These are phyloP conservation scores for Corylus avellana DNA, from an alignment of 306 rosid genomes.

Conservation along the genomic window DNA sequence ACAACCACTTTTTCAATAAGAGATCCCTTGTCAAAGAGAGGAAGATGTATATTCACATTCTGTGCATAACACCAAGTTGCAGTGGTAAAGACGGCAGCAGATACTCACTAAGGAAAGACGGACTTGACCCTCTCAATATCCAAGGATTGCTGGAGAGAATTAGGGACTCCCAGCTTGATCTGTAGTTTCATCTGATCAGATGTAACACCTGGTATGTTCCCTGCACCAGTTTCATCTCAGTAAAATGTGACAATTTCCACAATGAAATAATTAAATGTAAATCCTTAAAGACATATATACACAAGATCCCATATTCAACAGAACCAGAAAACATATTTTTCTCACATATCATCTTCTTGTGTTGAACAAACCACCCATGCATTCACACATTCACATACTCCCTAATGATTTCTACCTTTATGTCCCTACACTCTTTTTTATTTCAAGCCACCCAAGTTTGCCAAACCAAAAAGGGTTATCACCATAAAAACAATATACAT, in stretches of 20 bases:
- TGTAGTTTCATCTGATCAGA: slow-evolving; percentile 85
- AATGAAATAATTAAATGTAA: background rate
- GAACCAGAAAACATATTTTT: background rate
- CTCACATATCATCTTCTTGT: background rate
- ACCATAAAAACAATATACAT: background rate
- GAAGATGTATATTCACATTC: slow-evolving; percentile 5
- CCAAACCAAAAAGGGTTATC: background rate
- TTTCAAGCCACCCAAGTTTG: slow-evolving; percentile 2
- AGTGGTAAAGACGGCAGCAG: background rate
- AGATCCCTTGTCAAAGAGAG: background rate
- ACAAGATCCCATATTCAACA: background rate
- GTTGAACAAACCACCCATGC: background rate
- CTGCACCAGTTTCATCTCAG: slow-evolving; percentile 44
- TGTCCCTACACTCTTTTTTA: background rate
- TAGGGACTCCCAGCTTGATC: slow-evolving; percentile 92
- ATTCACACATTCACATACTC: background rate
- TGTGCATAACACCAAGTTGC: background rate
- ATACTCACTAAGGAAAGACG: slow-evolving; percentile 91
- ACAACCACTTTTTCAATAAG: background rate
- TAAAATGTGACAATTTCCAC: slow-evolving; percentile 20
- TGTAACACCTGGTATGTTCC: slow-evolving; percentile 87
- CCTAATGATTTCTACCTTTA: background rate
- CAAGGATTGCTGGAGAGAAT: slow-evolving; percentile 67
- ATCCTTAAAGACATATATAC: background rate
- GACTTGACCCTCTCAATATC: slow-evolving; percentile 84